Percentiles rank a stretch among this genome's conserved stretches.
These are phyloP conservation scores for Hyaloscypha variabilis DNA, from an alignment of 495 filamentous ascomycete species.

Conservation along the genomic window DNA sequence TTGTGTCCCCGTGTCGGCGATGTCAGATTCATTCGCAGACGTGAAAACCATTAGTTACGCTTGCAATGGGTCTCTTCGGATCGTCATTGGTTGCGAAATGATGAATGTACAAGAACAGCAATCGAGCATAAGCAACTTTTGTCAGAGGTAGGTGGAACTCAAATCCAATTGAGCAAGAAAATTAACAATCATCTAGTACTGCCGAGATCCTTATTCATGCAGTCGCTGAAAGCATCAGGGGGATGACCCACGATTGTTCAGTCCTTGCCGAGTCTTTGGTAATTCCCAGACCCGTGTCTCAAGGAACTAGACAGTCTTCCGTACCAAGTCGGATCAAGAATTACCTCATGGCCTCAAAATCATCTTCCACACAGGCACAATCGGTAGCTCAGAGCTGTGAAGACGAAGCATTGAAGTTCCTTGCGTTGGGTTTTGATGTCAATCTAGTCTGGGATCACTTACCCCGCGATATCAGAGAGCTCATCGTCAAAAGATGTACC, in stretches of 20 bases:
- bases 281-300: constrained; percentile 36
- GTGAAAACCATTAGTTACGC: constrained; percentile 14
- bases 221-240: constrained; percentile 49
- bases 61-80: constrained; percentile 4
- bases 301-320: background rate
- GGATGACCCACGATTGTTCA: constrained; percentile 54
- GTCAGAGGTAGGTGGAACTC: constrained; percentile 9
- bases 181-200: constrained; percentile 24
- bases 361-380: constrained; percentile 6
- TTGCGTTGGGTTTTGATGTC: constrained; percentile 6
- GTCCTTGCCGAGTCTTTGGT: constrained; percentile 50
- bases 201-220: constrained; percentile 60
- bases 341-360: constrained; percentile 4
- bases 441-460: constrained; percentile 4
- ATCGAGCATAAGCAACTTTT: constrained; percentile 6
- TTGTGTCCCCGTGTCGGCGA: constrained; percentile 13
- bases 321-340: constrained; percentile 15
- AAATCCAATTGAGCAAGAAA: background rate
- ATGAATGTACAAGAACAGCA: constrained; percentile 6
- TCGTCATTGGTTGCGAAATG: constrained; percentile 20
- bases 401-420: constrained; percentile 5
- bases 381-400: constrained; percentile 13
- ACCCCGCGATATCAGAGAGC: background rate
- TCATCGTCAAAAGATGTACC: background rate
- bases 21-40: constrained; percentile 7